Conservation (phyloP, 129 eudicot species). For the Tanacetum coccineum region DNA sequence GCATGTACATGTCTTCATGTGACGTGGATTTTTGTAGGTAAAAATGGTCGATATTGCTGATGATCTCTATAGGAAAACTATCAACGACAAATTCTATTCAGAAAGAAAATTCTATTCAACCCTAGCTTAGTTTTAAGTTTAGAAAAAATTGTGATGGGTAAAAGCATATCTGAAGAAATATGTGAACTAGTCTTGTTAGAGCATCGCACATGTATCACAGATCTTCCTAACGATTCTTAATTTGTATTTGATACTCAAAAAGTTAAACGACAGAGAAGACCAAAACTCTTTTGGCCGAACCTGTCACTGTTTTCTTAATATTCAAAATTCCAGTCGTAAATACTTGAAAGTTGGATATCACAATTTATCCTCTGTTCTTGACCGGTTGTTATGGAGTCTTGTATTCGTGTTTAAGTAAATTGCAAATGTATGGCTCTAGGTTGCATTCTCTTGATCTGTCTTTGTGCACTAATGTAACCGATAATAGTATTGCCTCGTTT, state of each 20-base stretch:
- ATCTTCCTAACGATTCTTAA: neutral
- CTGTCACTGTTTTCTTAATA: neutral
- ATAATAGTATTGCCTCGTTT: neutral
- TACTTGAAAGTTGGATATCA: neutral
- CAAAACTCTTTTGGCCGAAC: neutral
- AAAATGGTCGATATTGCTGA: no score
- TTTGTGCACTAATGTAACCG: neutral
- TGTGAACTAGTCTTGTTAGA: no score
- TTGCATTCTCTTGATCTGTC: neutral
- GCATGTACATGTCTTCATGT: no score
- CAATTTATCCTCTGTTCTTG: neutral
- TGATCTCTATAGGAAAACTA: no score
- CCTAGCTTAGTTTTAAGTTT: no score
- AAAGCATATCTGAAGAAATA: no score
- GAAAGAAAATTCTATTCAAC: no score
- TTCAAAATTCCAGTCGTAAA: neutral
- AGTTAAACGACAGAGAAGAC: neutral
- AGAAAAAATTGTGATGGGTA: no score
- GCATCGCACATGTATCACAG: no score
- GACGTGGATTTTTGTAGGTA: no score
- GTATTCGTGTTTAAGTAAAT: neutral
- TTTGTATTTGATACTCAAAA: neutral
- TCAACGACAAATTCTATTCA: no score
- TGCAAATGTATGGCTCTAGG: neutral
- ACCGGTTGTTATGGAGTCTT: neutral